Base-by-base conservation (phyloP, 352 stramenopile species). In the Phytophthora cryptogea region DNA sequence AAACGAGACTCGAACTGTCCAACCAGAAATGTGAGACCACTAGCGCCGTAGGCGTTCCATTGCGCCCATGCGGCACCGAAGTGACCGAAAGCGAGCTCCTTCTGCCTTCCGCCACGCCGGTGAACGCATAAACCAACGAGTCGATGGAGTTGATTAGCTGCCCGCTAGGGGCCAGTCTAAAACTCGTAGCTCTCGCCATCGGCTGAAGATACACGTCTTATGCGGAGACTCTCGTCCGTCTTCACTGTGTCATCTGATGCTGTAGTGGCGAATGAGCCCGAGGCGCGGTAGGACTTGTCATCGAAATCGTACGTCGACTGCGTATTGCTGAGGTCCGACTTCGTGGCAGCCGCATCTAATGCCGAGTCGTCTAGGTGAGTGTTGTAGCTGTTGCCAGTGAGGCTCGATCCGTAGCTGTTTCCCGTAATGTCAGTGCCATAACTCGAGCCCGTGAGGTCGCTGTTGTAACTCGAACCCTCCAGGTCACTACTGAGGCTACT, bases 141-240 rank as follows among this genome's bases (percentile, higher is more conserved):
- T 32, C 23, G 32, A 52, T 37, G 49, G 60, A 57, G 48, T 56
- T 66, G 53, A 8, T n/a, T 23, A 62, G 42, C 36, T 61, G 33
- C 17, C 47, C 52, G 11, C 6, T 16, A 57, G 11, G 33, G 32
- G n/a, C 8, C 27, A 40, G 23, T 47, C 54, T 87, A 91, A 50
- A 91, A 91, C 67, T 91, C 81, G 66, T 91, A 91, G 55, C 69
- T 86, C 62, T 88, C 77, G 27, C 78, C 81, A 44, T 86, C 77
- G 23, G 65, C 60, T 45, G 77, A 87, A 41, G 76, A 74, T 27
- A 74, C 80, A 44, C 77, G 72, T 54, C 42, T 57, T 17, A 74
- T 58, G 32, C 74, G 72, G 44, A 65, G 27, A 4, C 52, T 49
- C 17, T 68, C 37, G 51, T 37, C 55, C 14, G 52, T 16, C 28